These are phyloP conservation scores for Metschnikowia similis DNA, from an alignment of 805 yeast genomes.

Conservation along the genomic window DNA sequence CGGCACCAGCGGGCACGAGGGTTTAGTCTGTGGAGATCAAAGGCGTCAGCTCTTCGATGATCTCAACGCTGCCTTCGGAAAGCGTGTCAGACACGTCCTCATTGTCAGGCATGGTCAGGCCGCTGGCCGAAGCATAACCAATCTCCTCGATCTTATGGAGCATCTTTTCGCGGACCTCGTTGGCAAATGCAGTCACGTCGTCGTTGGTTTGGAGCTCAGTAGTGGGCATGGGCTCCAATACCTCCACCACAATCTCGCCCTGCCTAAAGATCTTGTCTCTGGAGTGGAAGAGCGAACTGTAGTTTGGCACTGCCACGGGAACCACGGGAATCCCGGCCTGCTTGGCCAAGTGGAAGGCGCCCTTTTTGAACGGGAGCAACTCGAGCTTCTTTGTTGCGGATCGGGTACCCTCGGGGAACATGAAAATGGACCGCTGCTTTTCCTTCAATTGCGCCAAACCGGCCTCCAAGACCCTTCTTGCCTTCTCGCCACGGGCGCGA, in stretches of 20 bases:
- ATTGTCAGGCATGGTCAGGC: not conserved
- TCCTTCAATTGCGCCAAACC: constrained; percentile 62
- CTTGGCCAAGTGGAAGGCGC: constrained; percentile 96
- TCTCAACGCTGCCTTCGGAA: constrained; percentile 15
- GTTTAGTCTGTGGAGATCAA: constrained; percentile 13
- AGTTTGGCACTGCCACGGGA: constrained; percentile 85
- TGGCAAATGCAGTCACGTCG: constrained; percentile 61
- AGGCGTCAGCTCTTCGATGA: constrained; percentile 17
- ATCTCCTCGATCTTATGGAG: constrained; percentile 30
- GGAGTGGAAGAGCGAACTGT: constrained; percentile 65
- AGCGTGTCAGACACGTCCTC: constrained; percentile 3
- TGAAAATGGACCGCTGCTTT: constrained; percentile 70
- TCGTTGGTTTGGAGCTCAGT: constrained; percentile 59
- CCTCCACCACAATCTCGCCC: constrained; percentile 76
- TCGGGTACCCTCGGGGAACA: constrained; percentile 98
- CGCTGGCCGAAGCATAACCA: constrained; percentile 32
- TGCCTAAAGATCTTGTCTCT: constrained; percentile 59
- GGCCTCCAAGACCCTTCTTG: constrained; percentile 65
- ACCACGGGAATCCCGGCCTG: constrained; percentile 87
- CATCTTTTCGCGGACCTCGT: constrained; percentile 60
- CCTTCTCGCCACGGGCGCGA: constrained; percentile 69
- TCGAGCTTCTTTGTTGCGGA: constrained; percentile 67
- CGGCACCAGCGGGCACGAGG: too few species aligned
- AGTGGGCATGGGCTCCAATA: constrained; percentile 77
- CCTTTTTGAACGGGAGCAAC: constrained; percentile 88